Conservation (phyloP, 768 basidiomycete species). For the Ramaria rubella region DNA sequence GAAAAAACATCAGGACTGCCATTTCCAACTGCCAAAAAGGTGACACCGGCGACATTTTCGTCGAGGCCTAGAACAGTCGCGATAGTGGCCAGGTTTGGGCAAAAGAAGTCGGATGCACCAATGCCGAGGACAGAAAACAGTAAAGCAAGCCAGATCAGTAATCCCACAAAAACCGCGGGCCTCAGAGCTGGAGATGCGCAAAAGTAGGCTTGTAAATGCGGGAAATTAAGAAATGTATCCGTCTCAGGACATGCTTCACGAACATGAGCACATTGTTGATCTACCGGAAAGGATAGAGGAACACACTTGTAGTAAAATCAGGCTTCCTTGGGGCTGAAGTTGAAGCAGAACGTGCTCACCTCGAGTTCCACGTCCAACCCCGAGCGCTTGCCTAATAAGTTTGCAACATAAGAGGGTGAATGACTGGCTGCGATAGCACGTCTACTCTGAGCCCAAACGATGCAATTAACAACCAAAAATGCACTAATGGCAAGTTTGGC, state of each 20-base stretch:
- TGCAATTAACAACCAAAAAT: slow-evolving; percentile 47
- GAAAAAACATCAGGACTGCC: slow-evolving; percentile 96
- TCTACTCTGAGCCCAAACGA: slow-evolving; percentile 54
- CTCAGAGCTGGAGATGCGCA: slow-evolving; percentile 51
- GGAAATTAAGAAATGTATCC: slow-evolving; percentile 60
- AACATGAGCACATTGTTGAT: slow-evolving; percentile 64
- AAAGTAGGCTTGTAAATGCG: slow-evolving; percentile 66
- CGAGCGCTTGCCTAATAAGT: not conserved
- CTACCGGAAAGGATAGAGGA: slow-evolving; percentile 48
- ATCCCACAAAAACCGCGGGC: slow-evolving; percentile 41
- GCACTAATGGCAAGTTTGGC: too few species aligned
- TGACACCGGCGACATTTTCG: slow-evolving; percentile 93
- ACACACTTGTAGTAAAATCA: slow-evolving; percentile 49
- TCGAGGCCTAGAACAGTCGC: slow-evolving; percentile 79
- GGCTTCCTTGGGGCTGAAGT: not conserved
- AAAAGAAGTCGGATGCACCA: slow-evolving; percentile 95
- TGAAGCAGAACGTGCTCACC: not conserved
- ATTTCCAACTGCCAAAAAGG: slow-evolving; percentile 90
- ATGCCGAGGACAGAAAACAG: slow-evolving; percentile 96
- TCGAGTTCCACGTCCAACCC: not conserved
- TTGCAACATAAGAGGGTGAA: slow-evolving; percentile 5
- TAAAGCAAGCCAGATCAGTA: slow-evolving; percentile 78
- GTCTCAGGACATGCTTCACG: slow-evolving; percentile 47
- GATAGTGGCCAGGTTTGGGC: slow-evolving; percentile 89
- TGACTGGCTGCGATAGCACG: slow-evolving; percentile 21